Evolutionary conservation across 169 alveolate genomes (phyloP).

Genomic region (Cryptosporidium muris): DNA sequence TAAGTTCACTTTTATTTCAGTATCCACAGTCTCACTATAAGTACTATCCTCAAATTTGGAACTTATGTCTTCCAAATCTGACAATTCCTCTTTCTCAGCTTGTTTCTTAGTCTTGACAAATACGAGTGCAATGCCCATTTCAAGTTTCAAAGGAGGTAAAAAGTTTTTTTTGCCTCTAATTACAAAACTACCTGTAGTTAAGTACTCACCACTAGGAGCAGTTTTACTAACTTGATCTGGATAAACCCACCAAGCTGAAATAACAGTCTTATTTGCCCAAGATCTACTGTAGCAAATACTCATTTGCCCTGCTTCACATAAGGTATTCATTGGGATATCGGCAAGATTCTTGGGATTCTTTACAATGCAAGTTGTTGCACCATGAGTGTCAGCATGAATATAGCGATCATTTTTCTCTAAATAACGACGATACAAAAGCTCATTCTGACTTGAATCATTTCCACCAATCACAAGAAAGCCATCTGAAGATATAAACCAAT

Average conservation of each 20-base stretch:
- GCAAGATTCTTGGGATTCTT: constrained; percentile 86
- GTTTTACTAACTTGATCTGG: constrained; percentile 94
- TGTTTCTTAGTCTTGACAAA: constrained; percentile 70
- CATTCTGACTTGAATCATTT: constrained; percentile 94
- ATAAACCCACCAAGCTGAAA: constrained; percentile 96
- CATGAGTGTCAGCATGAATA: constrained; percentile 97
- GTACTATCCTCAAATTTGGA: constrained; percentile 73
- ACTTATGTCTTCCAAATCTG: constrained; percentile 71
- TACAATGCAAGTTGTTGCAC: constrained; percentile 96
- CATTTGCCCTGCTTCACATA: constrained; percentile 85
- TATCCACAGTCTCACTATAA: not conserved
- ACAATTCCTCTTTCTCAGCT: too few relatives aligned
- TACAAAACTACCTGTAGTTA: constrained; percentile 93
- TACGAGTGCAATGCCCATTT: constrained; percentile 91
- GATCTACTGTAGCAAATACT: constrained; percentile 92
- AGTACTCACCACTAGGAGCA: constrained; percentile 94
- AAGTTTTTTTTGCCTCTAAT: constrained; percentile 95
- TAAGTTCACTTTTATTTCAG: not conserved
- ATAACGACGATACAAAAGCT: constrained; percentile 91
- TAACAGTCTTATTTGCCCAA: constrained; percentile 91
- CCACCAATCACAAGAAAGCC: constrained; percentile 89
- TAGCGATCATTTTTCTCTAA: constrained; percentile 90
- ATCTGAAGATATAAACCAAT: constrained; percentile 94
- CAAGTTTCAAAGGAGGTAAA: constrained; percentile 88
- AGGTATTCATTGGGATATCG: constrained; percentile 82